Percentiles rank a stretch among this genome's conserved stretches.
phyloP scores from a whole-genome alignment of 495 filamentous ascomycete species.

The Glonium stellatum region DNA sequence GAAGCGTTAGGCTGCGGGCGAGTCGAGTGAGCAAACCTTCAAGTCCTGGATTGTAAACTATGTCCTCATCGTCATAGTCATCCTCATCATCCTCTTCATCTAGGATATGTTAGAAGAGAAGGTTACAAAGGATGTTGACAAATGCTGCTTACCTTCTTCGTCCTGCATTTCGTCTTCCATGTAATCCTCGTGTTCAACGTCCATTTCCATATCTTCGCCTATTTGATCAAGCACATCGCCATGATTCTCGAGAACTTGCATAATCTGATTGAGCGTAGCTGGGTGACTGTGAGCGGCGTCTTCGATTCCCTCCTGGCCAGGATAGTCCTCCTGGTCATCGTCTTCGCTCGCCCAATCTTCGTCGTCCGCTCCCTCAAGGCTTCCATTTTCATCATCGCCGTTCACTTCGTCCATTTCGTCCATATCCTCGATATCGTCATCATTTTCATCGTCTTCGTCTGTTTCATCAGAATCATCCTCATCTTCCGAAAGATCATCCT shows the following conservation, averaged over 20 bases:
- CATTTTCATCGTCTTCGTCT: constrained; percentile 53
- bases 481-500: constrained; percentile 55
- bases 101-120: constrained; percentile 4
- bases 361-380: constrained; percentile 41
- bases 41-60: constrained; percentile 35
- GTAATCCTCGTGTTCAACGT: constrained; percentile 31
- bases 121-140: constrained; percentile 17
- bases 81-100: constrained; percentile 37
- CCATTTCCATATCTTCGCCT: constrained; percentile 20
- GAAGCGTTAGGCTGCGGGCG: constrained; percentile 20
- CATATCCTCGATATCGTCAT: constrained; percentile 53
- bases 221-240: constrained; percentile 18
- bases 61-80: constrained; percentile 36
- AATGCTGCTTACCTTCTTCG: constrained; percentile 38
- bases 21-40: constrained; percentile 27
- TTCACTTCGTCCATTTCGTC: constrained; percentile 54
- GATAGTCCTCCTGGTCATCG: constrained; percentile 49
- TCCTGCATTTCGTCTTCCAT: constrained; percentile 59
- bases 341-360: constrained; percentile 51
- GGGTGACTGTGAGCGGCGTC: constrained; percentile 9
- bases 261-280: constrained; percentile 8
- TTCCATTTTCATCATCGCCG: constrained; percentile 37
- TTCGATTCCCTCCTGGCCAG: constrained; percentile 37
- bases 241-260: constrained; percentile 16
- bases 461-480: constrained; percentile 60